A percentile compares a stretch with the other conserved stretches of the same genome.
These are phyloP conservation scores for Ophiocordyceps robertsii DNA, from an alignment of 2,329 filamentous ascomycete species.

Conservation along the genomic window DNA sequence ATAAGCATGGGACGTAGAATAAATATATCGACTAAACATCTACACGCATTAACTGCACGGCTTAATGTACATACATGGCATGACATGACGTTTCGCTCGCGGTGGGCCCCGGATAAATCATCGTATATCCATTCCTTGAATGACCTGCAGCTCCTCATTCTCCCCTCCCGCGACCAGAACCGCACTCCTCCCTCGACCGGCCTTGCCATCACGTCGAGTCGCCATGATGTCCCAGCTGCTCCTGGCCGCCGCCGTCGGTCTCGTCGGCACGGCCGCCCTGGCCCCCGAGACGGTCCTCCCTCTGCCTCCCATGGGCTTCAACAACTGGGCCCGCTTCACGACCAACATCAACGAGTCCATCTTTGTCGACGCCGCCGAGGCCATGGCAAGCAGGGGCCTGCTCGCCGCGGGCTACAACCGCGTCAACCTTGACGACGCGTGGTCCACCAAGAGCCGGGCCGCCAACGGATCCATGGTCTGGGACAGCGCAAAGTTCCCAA, in stretches of 20 bases:
- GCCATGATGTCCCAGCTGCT: not conserved
- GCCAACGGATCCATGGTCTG: conserved; percentile 24
- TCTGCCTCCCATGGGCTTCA: conserved; percentile 36
- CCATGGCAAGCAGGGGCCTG: conserved; percentile 27
- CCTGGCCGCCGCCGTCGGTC: not conserved
- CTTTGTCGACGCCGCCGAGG: conserved; percentile 30
- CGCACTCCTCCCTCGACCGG: not conserved
- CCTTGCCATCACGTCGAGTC: not conserved
- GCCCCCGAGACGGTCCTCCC: conserved; percentile 1
- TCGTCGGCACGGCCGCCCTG: not conserved
- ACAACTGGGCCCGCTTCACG: conserved; percentile 34
- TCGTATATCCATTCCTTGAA: too few relatives aligned
- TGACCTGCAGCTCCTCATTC: too few relatives aligned
- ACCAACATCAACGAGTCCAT: conserved; percentile 33
- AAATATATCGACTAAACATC: too few relatives aligned
- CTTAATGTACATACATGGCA: too few relatives aligned
- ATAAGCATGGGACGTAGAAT: too few relatives aligned
- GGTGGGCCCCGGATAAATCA: too few relatives aligned
- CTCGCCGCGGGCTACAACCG: conserved; percentile 17
- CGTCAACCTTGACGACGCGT: conserved; percentile 32
- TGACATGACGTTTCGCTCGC: too few relatives aligned
- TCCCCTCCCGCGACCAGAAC: too few relatives aligned
- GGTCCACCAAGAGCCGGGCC: conserved; percentile 21
- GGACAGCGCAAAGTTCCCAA: conserved; percentile 26
- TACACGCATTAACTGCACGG: too few relatives aligned